Percentiles rank a stretch among this genome's conserved stretches.
Conservation (phyloP, 75 land plant species). For the Pinus taeda region DNA sequence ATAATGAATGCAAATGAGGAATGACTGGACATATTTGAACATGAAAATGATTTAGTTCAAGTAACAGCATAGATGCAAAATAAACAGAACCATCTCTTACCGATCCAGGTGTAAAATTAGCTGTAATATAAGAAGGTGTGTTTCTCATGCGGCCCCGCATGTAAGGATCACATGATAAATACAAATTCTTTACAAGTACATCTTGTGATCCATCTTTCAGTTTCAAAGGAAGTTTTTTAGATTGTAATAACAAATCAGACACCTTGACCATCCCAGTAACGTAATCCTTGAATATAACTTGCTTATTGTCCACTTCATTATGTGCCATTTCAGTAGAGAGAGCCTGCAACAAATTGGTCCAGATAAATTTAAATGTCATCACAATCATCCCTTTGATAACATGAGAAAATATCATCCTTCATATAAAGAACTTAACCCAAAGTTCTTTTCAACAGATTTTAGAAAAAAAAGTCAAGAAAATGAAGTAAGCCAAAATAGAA, state of each 20-base stretch:
- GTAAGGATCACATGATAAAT: conserved; percentile 47
- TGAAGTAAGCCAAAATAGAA: too few species aligned
- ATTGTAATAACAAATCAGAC: conserved; percentile 23
- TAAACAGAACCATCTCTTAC: conserved; percentile 4
- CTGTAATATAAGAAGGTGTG: conserved; percentile 12
- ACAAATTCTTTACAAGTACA: conserved; percentile 40
- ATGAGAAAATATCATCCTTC: too few species aligned
- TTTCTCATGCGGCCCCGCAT: conserved; percentile 39
- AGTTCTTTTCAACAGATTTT: too few species aligned
- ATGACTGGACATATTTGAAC: neutral
- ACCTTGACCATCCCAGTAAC: conserved; percentile 12
- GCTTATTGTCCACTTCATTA: conserved; percentile 21
- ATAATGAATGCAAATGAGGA: neutral
- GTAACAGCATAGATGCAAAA: neutral
- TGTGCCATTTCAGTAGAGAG: neutral
- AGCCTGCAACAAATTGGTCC: neutral
- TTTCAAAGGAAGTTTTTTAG: conserved; percentile 2
- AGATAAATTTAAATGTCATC: too few species aligned
- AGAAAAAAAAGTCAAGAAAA: too few species aligned
- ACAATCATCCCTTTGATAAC: too few species aligned
- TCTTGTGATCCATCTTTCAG: conserved; percentile 17
- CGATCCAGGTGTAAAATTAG: conserved; percentile 36
- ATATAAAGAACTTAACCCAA: too few species aligned
- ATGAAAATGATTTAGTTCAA: neutral
- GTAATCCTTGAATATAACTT: conserved; percentile 24